A percentile compares a stretch with the other conserved stretches of the same genome.
phyloP scores from a whole-genome alignment of 345 rosid species.

The Iberis pinnata region DNA sequence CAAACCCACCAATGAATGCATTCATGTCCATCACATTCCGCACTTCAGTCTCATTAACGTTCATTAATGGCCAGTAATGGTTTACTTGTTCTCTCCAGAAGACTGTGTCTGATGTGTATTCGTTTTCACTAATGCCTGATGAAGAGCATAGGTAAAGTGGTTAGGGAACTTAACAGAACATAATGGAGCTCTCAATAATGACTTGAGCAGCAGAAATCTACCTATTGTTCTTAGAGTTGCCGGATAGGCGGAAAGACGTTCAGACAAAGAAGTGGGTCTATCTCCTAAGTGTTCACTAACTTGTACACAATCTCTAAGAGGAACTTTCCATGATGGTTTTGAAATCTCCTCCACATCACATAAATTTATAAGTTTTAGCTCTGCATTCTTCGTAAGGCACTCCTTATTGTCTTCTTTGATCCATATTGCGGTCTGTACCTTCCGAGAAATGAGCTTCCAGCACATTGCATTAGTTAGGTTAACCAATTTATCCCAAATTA shows the following conservation, averaged over 20 bases:
- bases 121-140: slow-evolving; percentile 60
- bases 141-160: slow-evolving; percentile 7
- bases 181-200: background rate
- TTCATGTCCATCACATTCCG: slow-evolving; percentile 93
- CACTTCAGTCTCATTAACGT: slow-evolving; percentile 40
- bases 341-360: slow-evolving; percentile 54
- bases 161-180: slow-evolving; percentile 3
- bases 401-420: slow-evolving; percentile 50
- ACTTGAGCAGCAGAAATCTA: slow-evolving; percentile 21
- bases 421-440: slow-evolving; percentile 97
- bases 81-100: slow-evolving; percentile 75
- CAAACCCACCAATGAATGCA: slow-evolving; percentile 75
- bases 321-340: slow-evolving; percentile 72
- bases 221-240: slow-evolving; percentile 53
- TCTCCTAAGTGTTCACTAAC: slow-evolving; percentile 26
- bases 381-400: slow-evolving; percentile 55
- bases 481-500: slow-evolving; percentile 74
- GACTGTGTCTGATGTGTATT: slow-evolving; percentile 42
- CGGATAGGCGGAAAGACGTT: slow-evolving; percentile 59
- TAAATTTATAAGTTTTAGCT: slow-evolving; percentile 46
- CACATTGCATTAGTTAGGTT: slow-evolving; percentile 75
- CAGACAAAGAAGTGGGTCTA: slow-evolving; percentile 57
- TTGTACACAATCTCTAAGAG: slow-evolving; percentile 54
- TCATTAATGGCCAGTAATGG: slow-evolving; percentile 65
- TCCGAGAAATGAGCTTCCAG: slow-evolving; percentile 82